Base-by-base conservation (phyloP, 768 basidiomycete genomes). In the Lentinula boryana region DNA sequence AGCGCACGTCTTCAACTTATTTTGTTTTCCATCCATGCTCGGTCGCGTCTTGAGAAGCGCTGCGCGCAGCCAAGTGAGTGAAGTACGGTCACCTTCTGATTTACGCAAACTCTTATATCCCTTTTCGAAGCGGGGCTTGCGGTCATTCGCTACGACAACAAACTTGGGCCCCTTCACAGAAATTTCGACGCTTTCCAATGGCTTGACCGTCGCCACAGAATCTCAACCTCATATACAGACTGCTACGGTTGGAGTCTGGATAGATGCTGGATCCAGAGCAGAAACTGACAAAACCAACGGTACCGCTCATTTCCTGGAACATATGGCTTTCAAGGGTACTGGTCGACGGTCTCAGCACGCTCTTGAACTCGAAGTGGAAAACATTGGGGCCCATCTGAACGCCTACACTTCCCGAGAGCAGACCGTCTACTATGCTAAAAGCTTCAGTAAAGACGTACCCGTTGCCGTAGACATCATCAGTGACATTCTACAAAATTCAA, bases 331-430 rank as follows among this genome's bases (percentile, higher is more conserved):
- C 84, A 95, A 95, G 76, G 97, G 97, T 60, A 99, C 96, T 61
- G 84, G 84, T 70, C 84, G 85, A 65, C 88, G 97, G 62, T 83
- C 85, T 38, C 96, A 98, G 74, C 89, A 93, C 66, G 82, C 85
- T 16, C 85, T 99, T 53, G 97, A 98, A 76, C 84, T 98, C 60
- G 95, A 98, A 74, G 96, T 98, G 23, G 97, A 99, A 79, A 95
- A 97, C 76, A 82, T 98, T 60, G 97, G 97, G 65, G 93, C 95
- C 16, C 95, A 98, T 73, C 78, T 99, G 60, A 98, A 98, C 72
- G 96, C 97, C 53, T 98, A 98, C 78, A 99, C 97, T 8, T 97
- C 95, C 27, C 85, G 97, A 63, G 97, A 99, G 78, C 96, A 98
- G 77, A 99, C 97, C 21, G 95, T 98, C 60, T 99, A 98, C 81